These are phyloP conservation scores for Eustoma russellianum DNA, from an alignment of 257 asterid species.

Conservation along the genomic window DNA sequence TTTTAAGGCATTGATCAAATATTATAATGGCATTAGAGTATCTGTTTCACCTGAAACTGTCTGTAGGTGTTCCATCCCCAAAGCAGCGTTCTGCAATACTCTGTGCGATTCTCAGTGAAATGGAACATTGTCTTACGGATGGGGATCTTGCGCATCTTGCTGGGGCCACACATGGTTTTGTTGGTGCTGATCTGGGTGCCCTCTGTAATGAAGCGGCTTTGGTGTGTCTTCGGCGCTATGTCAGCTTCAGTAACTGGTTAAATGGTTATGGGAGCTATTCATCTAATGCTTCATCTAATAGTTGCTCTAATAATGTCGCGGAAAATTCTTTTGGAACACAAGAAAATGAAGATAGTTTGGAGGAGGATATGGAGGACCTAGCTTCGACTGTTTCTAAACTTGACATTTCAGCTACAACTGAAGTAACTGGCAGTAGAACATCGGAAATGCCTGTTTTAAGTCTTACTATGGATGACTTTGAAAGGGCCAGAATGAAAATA, in stretches of 20 bases:
- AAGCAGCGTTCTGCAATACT: slow-evolving; percentile 64
- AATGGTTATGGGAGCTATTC: slow-evolving; percentile 23
- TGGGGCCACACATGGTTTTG: slow-evolving; percentile 82
- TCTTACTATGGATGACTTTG: slow-evolving; percentile 63
- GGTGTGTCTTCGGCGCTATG: slow-evolving; percentile 56
- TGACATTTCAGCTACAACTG: slow-evolving; percentile 24
- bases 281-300: slow-evolving; percentile 18
- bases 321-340: slow-evolving; percentile 19
- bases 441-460: slow-evolving; percentile 20
- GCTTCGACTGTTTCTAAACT: slow-evolving; percentile 30
- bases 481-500: slow-evolving; percentile 65
- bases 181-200: slow-evolving; percentile 92
- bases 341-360: slow-evolving; percentile 11
- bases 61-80: slow-evolving; percentile 84
- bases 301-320: slow-evolving; percentile 12
- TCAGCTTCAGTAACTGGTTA: slow-evolving; percentile 14
- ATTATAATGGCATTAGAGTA: not conserved
- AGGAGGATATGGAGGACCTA: slow-evolving; percentile 29
- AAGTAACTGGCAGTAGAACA: slow-evolving; percentile 12
- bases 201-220: slow-evolving; percentile 87
- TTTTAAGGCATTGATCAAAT: no score
- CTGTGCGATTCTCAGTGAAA: slow-evolving; percentile 42
- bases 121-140: slow-evolving; percentile 55
- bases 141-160: slow-evolving; percentile 68
- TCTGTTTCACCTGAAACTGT: slow-evolving; percentile 10